Base-by-base conservation (phyloP, 352 stramenopile genomes). In the Blastocystis sp. region DNA sequence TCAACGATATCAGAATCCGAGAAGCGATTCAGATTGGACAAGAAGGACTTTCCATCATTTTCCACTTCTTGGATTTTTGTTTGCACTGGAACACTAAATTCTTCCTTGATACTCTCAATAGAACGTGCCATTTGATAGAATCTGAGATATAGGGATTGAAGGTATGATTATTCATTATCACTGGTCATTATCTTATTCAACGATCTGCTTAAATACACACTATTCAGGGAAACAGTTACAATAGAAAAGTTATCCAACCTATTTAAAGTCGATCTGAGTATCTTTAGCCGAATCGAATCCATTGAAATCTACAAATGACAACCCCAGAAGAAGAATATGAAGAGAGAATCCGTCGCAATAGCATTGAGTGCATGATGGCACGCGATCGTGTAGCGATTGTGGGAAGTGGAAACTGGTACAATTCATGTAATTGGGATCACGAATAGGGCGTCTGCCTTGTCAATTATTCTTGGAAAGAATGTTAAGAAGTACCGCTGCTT, bases 401-500 rank as follows among this genome's bases (percentile, higher is more conserved):
- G 32, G 66, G 66, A 78, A 78, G 66, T 59, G 66, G 66, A 11
- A 78, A 78, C 66, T 78, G 66, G 66, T 78, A 37, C 42, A 49
- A 57, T 57, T 37, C n/a, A 37, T 32, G 9, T 29, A 0, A 32
- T 16, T 54, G 21, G 1, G 12, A 24, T 78, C 37, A 35, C 21
- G 24, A 11, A 21, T 73, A 88, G 83, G 83, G 83, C 52, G 24
- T 88, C 83, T 88, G 83, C 83, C 12, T 29, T 88, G 4, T 80
- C 83, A 11, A 80, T 80, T n/a, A 78, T 88, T 78, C 14, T 88
- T 35, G 71, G 74, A 16, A 88, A 88, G 9, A 88, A 88, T 88
- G 83, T 52, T 12, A 89, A 89, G 14, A 80, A 81, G 39, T 88
- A 88, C 35, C 74, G 91, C 3, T 91, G 92, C 56, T 97, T 96